Evolutionary conservation across 257 asterid genomes (phyloP).

Genomic region (Nicotiana tabacum): DNA sequence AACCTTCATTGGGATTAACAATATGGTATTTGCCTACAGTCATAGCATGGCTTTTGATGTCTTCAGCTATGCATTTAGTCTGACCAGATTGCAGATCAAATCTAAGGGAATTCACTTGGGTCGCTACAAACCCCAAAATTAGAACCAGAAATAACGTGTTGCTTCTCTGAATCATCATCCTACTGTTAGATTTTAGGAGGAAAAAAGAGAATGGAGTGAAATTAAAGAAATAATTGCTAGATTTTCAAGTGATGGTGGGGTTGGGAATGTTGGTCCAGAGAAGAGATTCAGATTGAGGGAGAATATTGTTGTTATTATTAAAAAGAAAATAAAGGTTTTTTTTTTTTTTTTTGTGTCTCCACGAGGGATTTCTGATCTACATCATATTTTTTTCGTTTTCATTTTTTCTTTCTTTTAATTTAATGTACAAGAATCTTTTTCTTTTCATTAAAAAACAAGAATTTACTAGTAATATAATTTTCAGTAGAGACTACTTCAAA

Average conservation of each 20-base stretch:
- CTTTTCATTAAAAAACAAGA: too few relatives aligned
- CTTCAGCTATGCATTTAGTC: constrained; percentile 96
- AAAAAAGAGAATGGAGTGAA: neutral
- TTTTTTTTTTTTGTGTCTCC: neutral
- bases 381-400: neutral
- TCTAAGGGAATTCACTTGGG: constrained; percentile 57
- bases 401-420: neutral
- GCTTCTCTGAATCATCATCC: neutral
- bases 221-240: neutral
- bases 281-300: neutral
- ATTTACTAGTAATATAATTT: too few relatives aligned
- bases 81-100: constrained; percentile 84
- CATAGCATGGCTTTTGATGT: constrained; percentile 81
- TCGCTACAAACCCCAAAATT: constrained; percentile 38
- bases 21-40: constrained; percentile 88
- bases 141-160: constrained; percentile 18
- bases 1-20: constrained; percentile 71
- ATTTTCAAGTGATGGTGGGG: neutral
- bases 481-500: too few relatives aligned
- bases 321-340: neutral
- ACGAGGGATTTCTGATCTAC: neutral
- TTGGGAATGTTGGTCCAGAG: neutral
- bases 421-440: too few relatives aligned
- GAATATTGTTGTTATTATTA: neutral
- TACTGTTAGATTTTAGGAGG: neutral